phyloP scores from a whole-genome alignment of 1,284 basidiomycete genomes.

The Phellinidium pouzarii region DNA sequence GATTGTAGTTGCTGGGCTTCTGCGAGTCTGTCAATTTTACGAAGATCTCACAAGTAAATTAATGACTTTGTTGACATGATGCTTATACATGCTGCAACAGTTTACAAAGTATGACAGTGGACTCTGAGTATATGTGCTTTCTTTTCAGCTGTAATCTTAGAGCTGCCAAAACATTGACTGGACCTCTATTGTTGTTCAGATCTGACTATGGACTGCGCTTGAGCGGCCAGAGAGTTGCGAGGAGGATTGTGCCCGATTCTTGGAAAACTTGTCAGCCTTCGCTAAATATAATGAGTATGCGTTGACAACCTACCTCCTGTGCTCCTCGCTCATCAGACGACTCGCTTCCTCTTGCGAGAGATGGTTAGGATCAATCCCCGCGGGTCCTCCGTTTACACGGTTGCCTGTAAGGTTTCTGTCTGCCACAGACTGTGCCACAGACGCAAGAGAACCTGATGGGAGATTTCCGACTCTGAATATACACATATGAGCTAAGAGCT shows the following conservation, averaged over 20 bases:
- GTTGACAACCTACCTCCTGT: slow-evolving; percentile 3
- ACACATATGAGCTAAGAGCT: background rate
- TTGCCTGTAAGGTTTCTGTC: slow-evolving; percentile 6
- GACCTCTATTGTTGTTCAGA: slow-evolving; percentile 2
- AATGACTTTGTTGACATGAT: background rate
- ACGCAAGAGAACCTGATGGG: slow-evolving; percentile 17
- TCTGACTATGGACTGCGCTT: slow-evolving; percentile 13
- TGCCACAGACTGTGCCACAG: slow-evolving; percentile 16
- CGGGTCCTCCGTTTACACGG: slow-evolving; percentile 10
- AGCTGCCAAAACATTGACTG: no score
- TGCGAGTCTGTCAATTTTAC: background rate
- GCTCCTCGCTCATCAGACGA: slow-evolving; percentile 13
- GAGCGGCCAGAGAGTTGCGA: slow-evolving; percentile 14
- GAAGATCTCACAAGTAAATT: background rate
- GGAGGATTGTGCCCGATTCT: slow-evolving; percentile 17
- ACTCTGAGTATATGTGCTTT: no score
- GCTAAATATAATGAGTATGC: background rate
- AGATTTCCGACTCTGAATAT: slow-evolving; percentile 13
- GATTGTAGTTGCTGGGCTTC: background rate
- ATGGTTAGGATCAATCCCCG: background rate
- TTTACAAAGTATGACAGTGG: no score
- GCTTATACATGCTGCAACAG: no score
- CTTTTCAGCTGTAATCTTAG: no score
- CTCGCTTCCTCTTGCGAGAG: slow-evolving; percentile 5
- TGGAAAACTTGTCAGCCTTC: background rate